A percentile compares a stretch with the other conserved stretches of the same genome.
Evolutionary conservation across 177 flowering plant genomes (phyloP).

Genomic region (Vitis hybrid): DNA sequence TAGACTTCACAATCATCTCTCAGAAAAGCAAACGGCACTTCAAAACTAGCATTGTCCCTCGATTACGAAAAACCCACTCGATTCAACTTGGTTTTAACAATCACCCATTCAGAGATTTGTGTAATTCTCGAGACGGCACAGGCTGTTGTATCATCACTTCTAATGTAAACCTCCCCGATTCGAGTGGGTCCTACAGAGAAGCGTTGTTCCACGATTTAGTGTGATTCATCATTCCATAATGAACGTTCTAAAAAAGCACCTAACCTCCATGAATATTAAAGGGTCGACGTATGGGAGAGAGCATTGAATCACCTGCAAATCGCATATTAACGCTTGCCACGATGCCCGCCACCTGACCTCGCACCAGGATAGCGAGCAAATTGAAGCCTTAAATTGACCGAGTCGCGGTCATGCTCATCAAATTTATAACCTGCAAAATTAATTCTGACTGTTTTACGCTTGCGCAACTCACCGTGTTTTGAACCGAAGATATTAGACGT

Average conservation of each 20-base stretch:
- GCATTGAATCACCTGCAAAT: conserved; percentile 53
- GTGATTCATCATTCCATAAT: conserved; percentile 10
- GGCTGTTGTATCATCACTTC: conserved; percentile 16
- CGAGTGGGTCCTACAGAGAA: conserved; percentile 43
- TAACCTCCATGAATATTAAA: conserved; percentile 17
- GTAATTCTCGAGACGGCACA: conserved; percentile 18
- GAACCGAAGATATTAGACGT: conserved; percentile 16
- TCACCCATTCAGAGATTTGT: background rate
- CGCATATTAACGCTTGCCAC: conserved; percentile 62
- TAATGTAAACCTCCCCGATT: conserved; percentile 15
- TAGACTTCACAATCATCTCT: conserved; percentile 7
- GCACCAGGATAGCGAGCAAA: conserved; percentile 89
- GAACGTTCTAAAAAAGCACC: conserved; percentile 17
- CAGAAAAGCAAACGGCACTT: conserved; percentile 10
- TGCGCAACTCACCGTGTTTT: conserved; percentile 27
- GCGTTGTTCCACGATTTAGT: conserved; percentile 33
- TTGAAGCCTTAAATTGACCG: conserved; percentile 65
- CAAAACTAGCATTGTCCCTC: conserved; percentile 3
- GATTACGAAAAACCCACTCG: background rate
- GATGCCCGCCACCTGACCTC: conserved; percentile 76
- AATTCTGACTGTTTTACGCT: conserved; percentile 48
- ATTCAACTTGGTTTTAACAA: conserved; percentile 21
- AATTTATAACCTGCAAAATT: conserved; percentile 86
- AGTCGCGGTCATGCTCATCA: conserved; percentile 76
- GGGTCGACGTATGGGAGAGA: conserved; percentile 18